These are phyloP conservation scores for Glebionis coronaria DNA, from an alignment of 129 eudicot genomes.

Conservation along the genomic window DNA sequence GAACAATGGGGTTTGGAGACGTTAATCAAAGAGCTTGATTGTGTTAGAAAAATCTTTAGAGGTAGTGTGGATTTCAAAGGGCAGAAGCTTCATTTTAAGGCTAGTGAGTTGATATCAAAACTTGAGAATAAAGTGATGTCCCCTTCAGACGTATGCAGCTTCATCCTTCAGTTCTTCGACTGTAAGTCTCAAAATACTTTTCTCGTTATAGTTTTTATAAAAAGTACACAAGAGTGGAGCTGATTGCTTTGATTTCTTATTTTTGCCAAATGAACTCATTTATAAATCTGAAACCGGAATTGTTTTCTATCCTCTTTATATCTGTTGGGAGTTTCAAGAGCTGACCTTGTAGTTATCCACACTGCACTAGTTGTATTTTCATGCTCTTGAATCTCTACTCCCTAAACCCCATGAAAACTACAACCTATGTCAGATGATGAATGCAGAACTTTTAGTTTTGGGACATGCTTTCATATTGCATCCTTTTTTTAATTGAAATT, in stretches of 20 bases:
- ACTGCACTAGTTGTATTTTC: neutral
- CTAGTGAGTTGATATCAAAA: too few species aligned
- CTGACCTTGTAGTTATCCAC: neutral
- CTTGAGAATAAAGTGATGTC: conserved; percentile 45
- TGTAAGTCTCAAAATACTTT: conserved; percentile 45
- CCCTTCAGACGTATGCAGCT: conserved; percentile 35
- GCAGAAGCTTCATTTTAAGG: too few species aligned
- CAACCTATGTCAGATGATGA: neutral
- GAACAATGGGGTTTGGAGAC: conserved; percentile 63
- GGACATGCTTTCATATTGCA: neutral
- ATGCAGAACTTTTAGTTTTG: neutral
- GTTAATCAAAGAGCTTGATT: conserved; percentile 72
- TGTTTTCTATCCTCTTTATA: neutral
- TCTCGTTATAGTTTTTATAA: conserved; percentile 1
- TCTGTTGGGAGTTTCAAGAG: neutral
- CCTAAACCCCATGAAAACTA: neutral
- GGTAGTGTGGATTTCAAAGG: conserved; percentile 49
- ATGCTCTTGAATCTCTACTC: neutral
- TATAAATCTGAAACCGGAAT: neutral
- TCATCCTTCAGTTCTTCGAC: conserved; percentile 59
- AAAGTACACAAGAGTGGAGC: neutral
- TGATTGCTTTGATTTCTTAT: neutral
- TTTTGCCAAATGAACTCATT: neutral
- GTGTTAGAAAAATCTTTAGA: conserved; percentile 65
- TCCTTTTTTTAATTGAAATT: neutral